Conservation (phyloP, 805 yeast species). For the Wickerhamomyces bisporus region DNA sequence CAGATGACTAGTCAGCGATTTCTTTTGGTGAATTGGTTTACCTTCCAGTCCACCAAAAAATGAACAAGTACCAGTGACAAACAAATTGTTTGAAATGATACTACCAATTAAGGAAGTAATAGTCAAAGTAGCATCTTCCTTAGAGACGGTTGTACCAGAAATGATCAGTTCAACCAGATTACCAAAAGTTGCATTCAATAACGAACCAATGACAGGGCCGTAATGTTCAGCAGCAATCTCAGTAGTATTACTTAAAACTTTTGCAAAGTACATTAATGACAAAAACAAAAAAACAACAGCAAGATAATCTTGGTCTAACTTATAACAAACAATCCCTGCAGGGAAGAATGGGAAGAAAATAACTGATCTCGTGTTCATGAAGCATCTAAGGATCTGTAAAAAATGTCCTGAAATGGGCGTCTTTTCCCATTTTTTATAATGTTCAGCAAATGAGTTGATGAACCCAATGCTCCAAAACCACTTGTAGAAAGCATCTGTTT, state of each 20-base stretch:
- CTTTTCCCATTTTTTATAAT: constrained; percentile 13
- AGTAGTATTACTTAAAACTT: constrained; percentile 20
- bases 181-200: constrained; percentile 47
- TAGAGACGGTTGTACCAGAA: constrained; percentile 42
- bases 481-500: constrained; percentile 8
- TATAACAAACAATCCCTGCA: constrained; percentile 17
- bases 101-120: constrained; percentile 47
- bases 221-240: constrained; percentile 20
- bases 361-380: constrained; percentile 16
- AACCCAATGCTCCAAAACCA: constrained; percentile 13
- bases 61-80: constrained; percentile 24
- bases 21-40: constrained; percentile 10
- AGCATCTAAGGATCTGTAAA: constrained; percentile 13
- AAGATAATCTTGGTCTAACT: constrained; percentile 8
- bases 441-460: constrained; percentile 5
- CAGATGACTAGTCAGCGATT: constrained; percentile 12
- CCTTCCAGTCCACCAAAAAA: constrained; percentile 21
- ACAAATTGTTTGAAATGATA: constrained; percentile 40
- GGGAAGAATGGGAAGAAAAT: constrained; percentile 19
- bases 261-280: constrained; percentile 20
- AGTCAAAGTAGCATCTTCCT: constrained; percentile 42
- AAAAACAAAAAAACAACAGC: constrained; percentile 20
- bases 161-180: constrained; percentile 48
- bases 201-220: constrained; percentile 41
- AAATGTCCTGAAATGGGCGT: constrained; percentile 11